phyloP scores from a whole-genome alignment of 805 yeast species.

The Lipomyces oligophaga region DNA sequence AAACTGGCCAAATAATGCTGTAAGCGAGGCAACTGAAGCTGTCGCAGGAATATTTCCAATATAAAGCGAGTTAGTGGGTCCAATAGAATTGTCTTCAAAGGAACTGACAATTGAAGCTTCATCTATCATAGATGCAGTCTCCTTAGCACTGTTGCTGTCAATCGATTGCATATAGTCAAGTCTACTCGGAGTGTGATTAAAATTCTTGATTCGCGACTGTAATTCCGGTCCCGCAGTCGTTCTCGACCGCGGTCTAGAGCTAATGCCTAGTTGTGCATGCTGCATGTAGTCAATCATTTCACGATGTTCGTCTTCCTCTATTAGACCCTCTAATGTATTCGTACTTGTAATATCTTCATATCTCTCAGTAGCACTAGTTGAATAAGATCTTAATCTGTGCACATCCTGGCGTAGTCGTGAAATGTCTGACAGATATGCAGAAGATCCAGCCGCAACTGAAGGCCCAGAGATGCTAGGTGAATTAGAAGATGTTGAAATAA shows the following conservation, averaged over 20 bases:
- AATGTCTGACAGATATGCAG: constrained; percentile 13
- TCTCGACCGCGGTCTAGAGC: constrained; percentile 23
- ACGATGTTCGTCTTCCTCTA: constrained; percentile 25
- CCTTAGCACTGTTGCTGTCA: constrained; percentile 20
- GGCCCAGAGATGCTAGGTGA: too few relatives aligned
- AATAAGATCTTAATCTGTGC: constrained; percentile 29
- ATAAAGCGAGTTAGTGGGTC: constrained; percentile 73
- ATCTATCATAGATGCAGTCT: constrained; percentile 17
- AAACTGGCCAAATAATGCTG: constrained; percentile 57
- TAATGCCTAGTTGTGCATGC: not conserved
- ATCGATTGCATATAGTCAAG: constrained; percentile 25
- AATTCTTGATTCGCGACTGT: constrained; percentile 18
- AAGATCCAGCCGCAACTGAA: constrained; percentile 5
- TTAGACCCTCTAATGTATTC: constrained; percentile 14
- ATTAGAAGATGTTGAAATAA: constrained; percentile 1
- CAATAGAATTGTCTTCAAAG: constrained; percentile 62
- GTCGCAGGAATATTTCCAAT: constrained; percentile 74
- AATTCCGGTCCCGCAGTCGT: constrained; percentile 27
- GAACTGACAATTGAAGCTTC: constrained; percentile 33
- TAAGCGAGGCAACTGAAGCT: constrained; percentile 52
- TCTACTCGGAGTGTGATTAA: constrained; percentile 31
- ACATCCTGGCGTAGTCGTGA: constrained; percentile 24
- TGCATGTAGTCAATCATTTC: constrained; percentile 2
- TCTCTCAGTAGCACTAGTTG: constrained; percentile 25
- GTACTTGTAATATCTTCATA: constrained; percentile 16